phyloP scores from a whole-genome alignment of 371 early-diverging fungal genomes.

The Parasitella parasitica region DNA sequence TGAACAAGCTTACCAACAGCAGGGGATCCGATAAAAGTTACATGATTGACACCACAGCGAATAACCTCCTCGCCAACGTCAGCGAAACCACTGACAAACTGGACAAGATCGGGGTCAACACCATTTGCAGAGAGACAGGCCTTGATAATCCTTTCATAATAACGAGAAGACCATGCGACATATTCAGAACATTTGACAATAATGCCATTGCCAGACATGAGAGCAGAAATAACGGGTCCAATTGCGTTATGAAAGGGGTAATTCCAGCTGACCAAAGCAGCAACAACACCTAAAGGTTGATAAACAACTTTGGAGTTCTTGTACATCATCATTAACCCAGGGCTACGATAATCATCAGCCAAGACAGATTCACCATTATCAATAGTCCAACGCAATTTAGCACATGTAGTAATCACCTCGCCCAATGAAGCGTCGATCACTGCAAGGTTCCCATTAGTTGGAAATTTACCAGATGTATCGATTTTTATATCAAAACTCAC shows the following conservation, averaged over 20 bases:
- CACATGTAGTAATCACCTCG: slow-evolving; percentile 80
- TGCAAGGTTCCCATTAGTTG: slow-evolving; percentile 16
- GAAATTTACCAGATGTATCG: background rate
- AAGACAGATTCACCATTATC: slow-evolving; percentile 76
- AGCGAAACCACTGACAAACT: slow-evolving; percentile 77
- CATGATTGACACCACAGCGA: slow-evolving; percentile 63
- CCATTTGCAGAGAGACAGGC: slow-evolving; percentile 69
- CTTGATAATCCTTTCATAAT: slow-evolving; percentile 65
- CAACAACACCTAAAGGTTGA: slow-evolving; percentile 79
- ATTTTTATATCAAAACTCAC: slow-evolving; percentile 26
- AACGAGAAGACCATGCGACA: slow-evolving; percentile 78
- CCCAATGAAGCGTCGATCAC: slow-evolving; percentile 86
- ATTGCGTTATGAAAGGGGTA: slow-evolving; percentile 86
- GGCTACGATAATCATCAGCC: slow-evolving; percentile 63
- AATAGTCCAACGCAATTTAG: slow-evolving; percentile 82
- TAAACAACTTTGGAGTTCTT: slow-evolving; percentile 78
- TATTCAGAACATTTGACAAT: slow-evolving; percentile 85
- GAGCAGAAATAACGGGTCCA: slow-evolving; percentile 80
- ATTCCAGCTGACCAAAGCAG: slow-evolving; percentile 83
- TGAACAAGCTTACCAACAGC: slow-evolving; percentile 79
- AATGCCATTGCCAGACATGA: slow-evolving; percentile 85
- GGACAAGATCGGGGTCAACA: slow-evolving; percentile 75
- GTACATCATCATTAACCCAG: slow-evolving; percentile 76
- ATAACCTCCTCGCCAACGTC: slow-evolving; percentile 80
- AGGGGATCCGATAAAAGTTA: slow-evolving; percentile 87